Evolutionary conservation across 2,329 filamentous ascomycete genomes (phyloP), one percentile per base, ranked within the genome.

Genomic region (Paecilomyces formosus): DNA sequence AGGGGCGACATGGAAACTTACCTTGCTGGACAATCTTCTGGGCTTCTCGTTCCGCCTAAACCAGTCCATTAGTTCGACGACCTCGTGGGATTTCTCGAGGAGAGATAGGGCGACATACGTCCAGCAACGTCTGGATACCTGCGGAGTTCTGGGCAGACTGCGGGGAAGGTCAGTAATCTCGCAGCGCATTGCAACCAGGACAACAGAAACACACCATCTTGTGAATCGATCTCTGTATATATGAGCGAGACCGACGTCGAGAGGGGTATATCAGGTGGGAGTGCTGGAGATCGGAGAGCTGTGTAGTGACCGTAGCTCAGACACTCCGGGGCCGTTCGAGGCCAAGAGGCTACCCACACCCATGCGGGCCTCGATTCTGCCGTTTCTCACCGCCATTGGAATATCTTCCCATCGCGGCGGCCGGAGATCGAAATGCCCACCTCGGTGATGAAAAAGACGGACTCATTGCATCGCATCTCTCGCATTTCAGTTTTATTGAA

Each of bases 11-110:
- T 53, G 39, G 4, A 12, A 39, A 74, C 80, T 61, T 76, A 95
- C 93, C 90, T 85, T 94, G 92, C 78, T 97, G 93, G 59, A 99
- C 92, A 75, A 99, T 99, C 85, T 97, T 97, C 79, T 96, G 93
- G 62, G 94, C 94, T 78, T 97, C 93, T 78, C 92, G 89, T 85
- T 99, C 94, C 69, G 94, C 92, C 93, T 97, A 67, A 7, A 15
- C 56, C 60, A 12, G 57, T 55, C 57, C 33, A 52, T 65, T 31
- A 31, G 30, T 12, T 9, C 8, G 11, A 31, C 45, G 65, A 55
- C 61, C 61, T 49, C 57, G 53, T 54, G 11, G 21, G 35, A 13
- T 9, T 15, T 28, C 13, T 53, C 3, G 53, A 54, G 28, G 12
- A 26, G 12, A 31, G 49, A 18, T 24, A 31, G 33, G 21, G 54